Conservation (phyloP, 371 early-diverging fungal genomes). For the Syncephalastrum contaminatum region DNA sequence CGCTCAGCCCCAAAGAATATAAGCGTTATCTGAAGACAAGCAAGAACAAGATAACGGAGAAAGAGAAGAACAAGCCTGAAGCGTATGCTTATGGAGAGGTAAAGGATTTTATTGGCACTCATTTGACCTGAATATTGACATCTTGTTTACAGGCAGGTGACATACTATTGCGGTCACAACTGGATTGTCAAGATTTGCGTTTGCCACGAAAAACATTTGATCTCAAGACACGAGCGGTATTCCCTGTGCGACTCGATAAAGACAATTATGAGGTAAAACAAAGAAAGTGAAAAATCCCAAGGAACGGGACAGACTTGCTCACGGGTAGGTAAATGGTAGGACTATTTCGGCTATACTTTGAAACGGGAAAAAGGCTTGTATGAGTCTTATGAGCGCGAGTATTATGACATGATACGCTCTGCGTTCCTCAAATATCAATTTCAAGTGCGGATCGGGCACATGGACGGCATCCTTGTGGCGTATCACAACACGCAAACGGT, state of each 20-base stretch:
- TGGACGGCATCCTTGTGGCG: slow-evolving; percentile 95
- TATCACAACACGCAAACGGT: slow-evolving; percentile 91
- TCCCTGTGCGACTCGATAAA: slow-evolving; percentile 83
- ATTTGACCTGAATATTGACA: too few species aligned
- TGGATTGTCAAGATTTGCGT: slow-evolving; percentile 82
- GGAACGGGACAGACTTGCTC: slow-evolving; percentile 9
- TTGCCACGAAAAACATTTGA: slow-evolving; percentile 86
- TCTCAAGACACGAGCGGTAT: slow-evolving; percentile 88
- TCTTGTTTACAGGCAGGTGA: slow-evolving; percentile 35
- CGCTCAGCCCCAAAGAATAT: slow-evolving; percentile 65
- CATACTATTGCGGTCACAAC: slow-evolving; percentile 86
- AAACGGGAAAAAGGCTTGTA: slow-evolving; percentile 60
- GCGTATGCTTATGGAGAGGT: slow-evolving; percentile 51
- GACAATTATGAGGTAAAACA: slow-evolving; percentile 61
- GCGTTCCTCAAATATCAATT: slow-evolving; percentile 90
- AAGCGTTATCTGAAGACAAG: slow-evolving; percentile 54
- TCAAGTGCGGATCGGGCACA: slow-evolving; percentile 92
- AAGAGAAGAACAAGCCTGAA: slow-evolving; percentile 48
- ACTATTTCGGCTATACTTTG: slow-evolving; percentile 61
- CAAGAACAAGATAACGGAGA: slow-evolving; percentile 31
- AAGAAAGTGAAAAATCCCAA: slow-evolving; percentile 6
- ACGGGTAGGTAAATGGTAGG: slow-evolving; percentile 18
- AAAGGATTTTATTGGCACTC: slow-evolving; percentile 1
- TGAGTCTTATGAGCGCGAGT: slow-evolving; percentile 90
- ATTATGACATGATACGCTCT: slow-evolving; percentile 90